Evolutionary conservation across 2,329 filamentous ascomycete genomes (phyloP).

Genomic region (Botrytis aclada): DNA sequence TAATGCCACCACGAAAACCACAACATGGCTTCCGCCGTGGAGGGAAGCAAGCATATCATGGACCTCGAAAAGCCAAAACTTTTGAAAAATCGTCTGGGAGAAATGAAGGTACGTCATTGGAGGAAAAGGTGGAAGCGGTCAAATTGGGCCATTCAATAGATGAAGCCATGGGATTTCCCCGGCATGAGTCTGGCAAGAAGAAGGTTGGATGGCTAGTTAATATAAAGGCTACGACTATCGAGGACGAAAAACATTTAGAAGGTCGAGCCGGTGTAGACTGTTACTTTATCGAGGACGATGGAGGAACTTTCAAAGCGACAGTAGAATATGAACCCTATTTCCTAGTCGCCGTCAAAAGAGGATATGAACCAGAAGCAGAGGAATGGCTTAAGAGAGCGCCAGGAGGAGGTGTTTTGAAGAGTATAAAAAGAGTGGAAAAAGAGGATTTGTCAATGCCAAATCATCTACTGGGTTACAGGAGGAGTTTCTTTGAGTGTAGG

Average conservation of each 20-base stretch:
- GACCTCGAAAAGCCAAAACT: slow-evolving; percentile 65
- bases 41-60: slow-evolving; percentile 68
- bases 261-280: slow-evolving; percentile 91
- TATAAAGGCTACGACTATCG: slow-evolving; percentile 81
- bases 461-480: slow-evolving; percentile 84
- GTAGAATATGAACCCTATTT: slow-evolving; percentile 98
- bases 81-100: slow-evolving; percentile 74
- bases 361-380: slow-evolving; percentile 88
- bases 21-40: slow-evolving; percentile 66
- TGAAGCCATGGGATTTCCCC: slow-evolving; percentile 88
- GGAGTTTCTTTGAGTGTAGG: slow-evolving; percentile 81
- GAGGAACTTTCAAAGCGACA: slow-evolving; percentile 86
- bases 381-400: slow-evolving; percentile 84
- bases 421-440: slow-evolving; percentile 74
- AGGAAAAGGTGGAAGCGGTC: slow-evolving; percentile 87
- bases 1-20: slow-evolving; percentile 60
- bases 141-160: slow-evolving; percentile 85
- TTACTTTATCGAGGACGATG: slow-evolving; percentile 91
- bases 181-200: slow-evolving; percentile 81
- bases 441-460: slow-evolving; percentile 95
- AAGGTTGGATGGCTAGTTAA: slow-evolving; percentile 93
- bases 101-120: slow-evolving; percentile 81
- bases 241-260: slow-evolving; percentile 79
- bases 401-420: slow-evolving; percentile 78
- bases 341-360: slow-evolving; percentile 82